Evolutionary conservation across 768 basidiomycete genomes (phyloP).

Genomic region (Scleroderma citrinum): DNA sequence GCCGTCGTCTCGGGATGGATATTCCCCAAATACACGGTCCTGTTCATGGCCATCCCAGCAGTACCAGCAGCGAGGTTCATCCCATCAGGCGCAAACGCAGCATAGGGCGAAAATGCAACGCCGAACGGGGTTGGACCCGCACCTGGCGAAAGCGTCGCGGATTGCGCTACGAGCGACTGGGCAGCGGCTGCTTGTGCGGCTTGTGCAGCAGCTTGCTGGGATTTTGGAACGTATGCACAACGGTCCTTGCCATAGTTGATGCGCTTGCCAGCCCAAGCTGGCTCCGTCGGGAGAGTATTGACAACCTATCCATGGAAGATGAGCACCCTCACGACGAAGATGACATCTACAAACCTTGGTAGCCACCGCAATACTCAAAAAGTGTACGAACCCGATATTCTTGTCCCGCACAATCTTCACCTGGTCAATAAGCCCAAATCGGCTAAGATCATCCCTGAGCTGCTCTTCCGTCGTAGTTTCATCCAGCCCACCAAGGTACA

Average conservation of each 20-base stretch:
- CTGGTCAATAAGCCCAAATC: slow-evolving; percentile 96
- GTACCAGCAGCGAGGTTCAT: slow-evolving; percentile 23
- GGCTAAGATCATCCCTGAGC: slow-evolving; percentile 83
- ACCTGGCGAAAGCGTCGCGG: slow-evolving; percentile 34
- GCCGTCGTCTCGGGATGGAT: slow-evolving; percentile 93
- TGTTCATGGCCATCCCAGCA: slow-evolving; percentile 49
- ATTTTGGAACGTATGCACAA: slow-evolving; percentile 96
- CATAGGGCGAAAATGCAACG: slow-evolving; percentile 41
- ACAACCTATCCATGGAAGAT: slow-evolving; percentile 59
- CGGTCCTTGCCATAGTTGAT: slow-evolving; percentile 99
- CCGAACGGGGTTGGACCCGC: slow-evolving; percentile 25
- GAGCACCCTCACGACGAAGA: slow-evolving; percentile 4
- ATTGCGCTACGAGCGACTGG: slow-evolving; percentile 55
- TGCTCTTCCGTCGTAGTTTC: slow-evolving; percentile 88
- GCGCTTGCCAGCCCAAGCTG: slow-evolving; percentile 90
- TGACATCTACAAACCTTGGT: slow-evolving; percentile 64
- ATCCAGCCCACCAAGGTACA: slow-evolving; percentile 92
- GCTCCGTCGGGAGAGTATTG: slow-evolving; percentile 84
- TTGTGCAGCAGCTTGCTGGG: slow-evolving; percentile 83
- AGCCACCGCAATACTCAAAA: slow-evolving; percentile 89
- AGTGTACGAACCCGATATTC: slow-evolving; percentile 99
- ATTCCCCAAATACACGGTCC: slow-evolving; percentile 94
- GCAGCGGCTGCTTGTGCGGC: slow-evolving; percentile 85
- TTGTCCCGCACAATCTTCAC: slow-evolving; percentile 99
- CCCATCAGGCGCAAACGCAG: slow-evolving; percentile 43